Evolutionary conservation across 495 filamentous ascomycete species (phyloP).

Genomic region (Xylaria sp.): DNA sequence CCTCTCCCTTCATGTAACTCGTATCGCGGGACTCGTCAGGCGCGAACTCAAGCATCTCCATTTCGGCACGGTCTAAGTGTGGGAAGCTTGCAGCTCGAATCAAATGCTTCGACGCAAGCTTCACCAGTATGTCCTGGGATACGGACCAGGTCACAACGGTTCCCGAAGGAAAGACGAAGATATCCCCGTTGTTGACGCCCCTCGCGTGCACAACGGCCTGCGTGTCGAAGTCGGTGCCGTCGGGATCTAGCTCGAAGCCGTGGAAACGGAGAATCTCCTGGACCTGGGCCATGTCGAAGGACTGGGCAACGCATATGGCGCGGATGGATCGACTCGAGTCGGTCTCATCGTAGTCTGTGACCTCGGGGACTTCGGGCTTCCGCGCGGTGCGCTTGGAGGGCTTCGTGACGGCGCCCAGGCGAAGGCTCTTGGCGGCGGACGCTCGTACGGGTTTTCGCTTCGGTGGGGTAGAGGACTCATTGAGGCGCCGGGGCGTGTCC

Average conservation of each 20-base stretch:
- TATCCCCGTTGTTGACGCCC: slow-evolving; percentile 70
- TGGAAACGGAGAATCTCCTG: slow-evolving; percentile 72
- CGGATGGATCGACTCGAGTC: slow-evolving; percentile 65
- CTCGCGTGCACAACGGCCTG: slow-evolving; percentile 66
- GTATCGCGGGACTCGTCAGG: slow-evolving; percentile 77
- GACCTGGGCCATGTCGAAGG: slow-evolving; percentile 79
- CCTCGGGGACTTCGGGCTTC: slow-evolving; percentile 19
- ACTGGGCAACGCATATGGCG: slow-evolving; percentile 84
- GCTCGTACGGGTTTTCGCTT: slow-evolving; percentile 51
- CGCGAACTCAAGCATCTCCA: slow-evolving; percentile 87
- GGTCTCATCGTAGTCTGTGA: slow-evolving; percentile 22
- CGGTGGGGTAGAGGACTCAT: slow-evolving; percentile 30
- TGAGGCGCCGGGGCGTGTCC: slow-evolving; percentile 23
- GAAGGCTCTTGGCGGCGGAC: slow-evolving; percentile 51
- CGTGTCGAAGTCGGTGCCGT: slow-evolving; percentile 63
- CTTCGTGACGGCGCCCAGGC: slow-evolving; percentile 37
- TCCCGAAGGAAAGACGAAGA: slow-evolving; percentile 97
- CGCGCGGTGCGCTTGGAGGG: slow-evolving; percentile 23
- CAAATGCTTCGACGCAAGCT: slow-evolving; percentile 75
- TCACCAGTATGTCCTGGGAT: slow-evolving; percentile 70
- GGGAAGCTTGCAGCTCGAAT: slow-evolving; percentile 78
- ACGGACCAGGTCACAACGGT: slow-evolving; percentile 93
- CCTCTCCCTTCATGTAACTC: slow-evolving; percentile 84
- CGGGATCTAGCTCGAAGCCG: slow-evolving; percentile 70
- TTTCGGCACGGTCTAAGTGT: slow-evolving; percentile 73